A percentile compares a stretch with the other conserved stretches of the same genome.
These are phyloP conservation scores for Crataegus laevigata DNA, from an alignment of 306 rosid genomes.

Conservation along the genomic window DNA sequence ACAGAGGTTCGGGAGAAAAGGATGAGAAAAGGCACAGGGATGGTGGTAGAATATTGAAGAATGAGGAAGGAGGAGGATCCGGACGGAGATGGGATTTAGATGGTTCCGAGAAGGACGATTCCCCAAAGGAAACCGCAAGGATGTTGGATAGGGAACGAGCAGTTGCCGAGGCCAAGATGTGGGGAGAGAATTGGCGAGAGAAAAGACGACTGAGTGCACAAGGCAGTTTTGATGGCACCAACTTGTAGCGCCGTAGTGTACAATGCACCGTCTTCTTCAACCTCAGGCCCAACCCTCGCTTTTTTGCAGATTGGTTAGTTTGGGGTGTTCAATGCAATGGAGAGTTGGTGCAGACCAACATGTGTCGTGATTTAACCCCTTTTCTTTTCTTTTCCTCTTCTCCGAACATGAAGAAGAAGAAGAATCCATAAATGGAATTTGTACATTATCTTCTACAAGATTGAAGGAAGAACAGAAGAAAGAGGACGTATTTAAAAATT, in stretches of 20 bases:
- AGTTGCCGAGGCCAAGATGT: conserved; percentile 90
- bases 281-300: conserved; percentile 19
- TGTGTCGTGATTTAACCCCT: conserved; percentile 29
- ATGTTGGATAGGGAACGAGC: conserved; percentile 81
- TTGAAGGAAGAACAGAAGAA: conserved; percentile 7
- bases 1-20: conserved; percentile 51
- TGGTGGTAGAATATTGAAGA: conserved; percentile 50
- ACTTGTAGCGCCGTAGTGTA: conserved; percentile 22
- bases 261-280: background rate
- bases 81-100: conserved; percentile 76
- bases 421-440: conserved; percentile 7
- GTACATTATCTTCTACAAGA: conserved; percentile 35
- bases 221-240: conserved; percentile 65
- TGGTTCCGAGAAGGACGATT: conserved; percentile 80
- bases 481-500: conserved; percentile 14
- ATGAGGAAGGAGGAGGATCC: conserved; percentile 71
- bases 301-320: background rate
- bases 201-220: conserved; percentile 58
- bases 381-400: background rate
- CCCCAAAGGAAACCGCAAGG: conserved; percentile 70
- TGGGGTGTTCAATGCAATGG: conserved; percentile 23
- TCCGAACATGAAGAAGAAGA: conserved; percentile 8
- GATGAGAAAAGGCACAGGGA: conserved; percentile 62
- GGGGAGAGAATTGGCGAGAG: conserved; percentile 94
- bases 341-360: conserved; percentile 17